phyloP scores from a whole-genome alignment of 768 basidiomycete genomes.

The Trametes gibbosa region DNA sequence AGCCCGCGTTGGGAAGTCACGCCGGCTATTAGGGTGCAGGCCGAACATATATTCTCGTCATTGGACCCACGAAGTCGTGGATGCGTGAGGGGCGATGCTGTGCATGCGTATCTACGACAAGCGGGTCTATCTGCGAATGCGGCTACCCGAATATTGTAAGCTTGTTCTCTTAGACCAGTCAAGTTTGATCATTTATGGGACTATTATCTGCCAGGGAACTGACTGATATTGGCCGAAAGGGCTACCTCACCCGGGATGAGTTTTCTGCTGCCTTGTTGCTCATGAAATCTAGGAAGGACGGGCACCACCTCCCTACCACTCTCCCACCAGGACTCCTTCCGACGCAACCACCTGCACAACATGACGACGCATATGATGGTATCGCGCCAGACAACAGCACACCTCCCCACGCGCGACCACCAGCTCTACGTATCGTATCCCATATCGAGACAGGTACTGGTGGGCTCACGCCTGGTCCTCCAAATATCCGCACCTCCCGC shows the following conservation, averaged over 20 bases:
- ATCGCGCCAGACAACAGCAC: neutral
- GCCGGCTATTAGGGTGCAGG: constrained; percentile 7
- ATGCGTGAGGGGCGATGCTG: constrained; percentile 7
- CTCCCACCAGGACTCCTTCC: constrained; percentile 10
- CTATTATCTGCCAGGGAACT: constrained; percentile 11
- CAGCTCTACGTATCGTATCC: neutral
- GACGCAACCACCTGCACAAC: neutral
- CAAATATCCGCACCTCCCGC: constrained; percentile 5
- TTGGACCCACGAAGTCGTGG: constrained; percentile 17
- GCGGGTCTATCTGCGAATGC: constrained; percentile 13
- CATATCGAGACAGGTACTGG: neutral
- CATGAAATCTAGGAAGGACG: constrained; percentile 19
- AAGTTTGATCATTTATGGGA: no score
- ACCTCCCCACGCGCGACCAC: neutral
- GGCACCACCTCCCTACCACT: constrained; percentile 17
- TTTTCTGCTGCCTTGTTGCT: constrained; percentile 23
- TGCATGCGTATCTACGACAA: constrained; percentile 13
- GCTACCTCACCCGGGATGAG: constrained; percentile 18
- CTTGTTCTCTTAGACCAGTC: neutral
- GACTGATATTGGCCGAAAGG: constrained; percentile 16
- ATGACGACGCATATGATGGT: constrained; percentile 9
- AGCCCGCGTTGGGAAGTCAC: constrained; percentile 14
- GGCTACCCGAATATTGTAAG: constrained; percentile 20
- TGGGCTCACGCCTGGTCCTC: neutral
- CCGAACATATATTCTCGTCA: constrained; percentile 16